phyloP scores from a whole-genome alignment of 495 filamentous ascomycete genomes.

The Aspergillus hancockii region DNA sequence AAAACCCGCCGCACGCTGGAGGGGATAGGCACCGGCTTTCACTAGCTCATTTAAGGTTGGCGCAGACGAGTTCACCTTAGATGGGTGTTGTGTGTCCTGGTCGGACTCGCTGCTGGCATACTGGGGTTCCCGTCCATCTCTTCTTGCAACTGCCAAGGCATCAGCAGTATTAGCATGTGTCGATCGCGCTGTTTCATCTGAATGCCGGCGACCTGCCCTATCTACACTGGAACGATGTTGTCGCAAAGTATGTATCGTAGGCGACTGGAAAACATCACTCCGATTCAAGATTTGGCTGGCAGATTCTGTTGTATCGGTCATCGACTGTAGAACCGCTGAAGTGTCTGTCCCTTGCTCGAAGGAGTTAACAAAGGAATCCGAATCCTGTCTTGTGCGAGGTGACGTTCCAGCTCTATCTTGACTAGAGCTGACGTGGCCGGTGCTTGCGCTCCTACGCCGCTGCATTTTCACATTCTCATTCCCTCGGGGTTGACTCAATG shows the following conservation, averaged over 20 bases:
- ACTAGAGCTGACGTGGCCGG: conserved; percentile 48
- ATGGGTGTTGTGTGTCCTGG: conserved; percentile 24
- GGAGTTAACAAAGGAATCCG: conserved; percentile 77
- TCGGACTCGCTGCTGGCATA: conserved; percentile 24
- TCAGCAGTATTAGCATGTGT: conserved; percentile 23
- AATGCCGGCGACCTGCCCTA: conserved; percentile 34
- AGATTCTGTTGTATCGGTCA: conserved; percentile 72
- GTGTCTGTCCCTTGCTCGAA: conserved; percentile 69
- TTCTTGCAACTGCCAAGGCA: conserved; percentile 7
- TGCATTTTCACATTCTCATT: conserved; percentile 14
- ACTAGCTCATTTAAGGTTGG: conserved; percentile 71
- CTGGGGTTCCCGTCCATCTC: conserved; percentile 16
- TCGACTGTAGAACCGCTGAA: conserved; percentile 66
- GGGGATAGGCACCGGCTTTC: conserved; percentile 73
- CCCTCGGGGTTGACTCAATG: conserved; percentile 25
- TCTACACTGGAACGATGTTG: conserved; percentile 29
- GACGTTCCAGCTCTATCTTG: conserved; percentile 34
- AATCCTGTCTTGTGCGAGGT: conserved; percentile 55
- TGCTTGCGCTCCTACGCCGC: conserved; percentile 58
- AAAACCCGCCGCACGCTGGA: conserved; percentile 83
- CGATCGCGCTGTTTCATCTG: conserved; percentile 46
- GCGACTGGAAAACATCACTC: conserved; percentile 88
- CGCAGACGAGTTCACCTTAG: conserved; percentile 39
- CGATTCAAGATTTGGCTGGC: conserved; percentile 86
- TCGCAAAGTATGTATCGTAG: conserved; percentile 59